Base-by-base conservation (phyloP, 441 rosid genomes). In the Populus trichocarpa region DNA sequence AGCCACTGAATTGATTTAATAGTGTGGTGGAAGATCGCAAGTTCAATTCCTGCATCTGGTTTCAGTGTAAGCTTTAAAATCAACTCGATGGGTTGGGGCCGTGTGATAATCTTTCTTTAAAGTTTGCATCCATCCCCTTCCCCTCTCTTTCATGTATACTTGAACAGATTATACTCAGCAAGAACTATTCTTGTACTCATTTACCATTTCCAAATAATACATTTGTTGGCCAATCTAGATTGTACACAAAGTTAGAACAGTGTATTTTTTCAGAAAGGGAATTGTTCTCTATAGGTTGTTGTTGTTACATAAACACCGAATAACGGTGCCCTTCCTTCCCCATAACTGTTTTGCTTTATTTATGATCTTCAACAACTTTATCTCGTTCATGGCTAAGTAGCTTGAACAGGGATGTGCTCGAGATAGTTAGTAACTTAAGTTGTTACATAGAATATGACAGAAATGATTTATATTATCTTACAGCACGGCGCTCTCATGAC, bases 1-100 rank as follows among this genome's bases (percentile, higher is more conserved):
- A 82, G 71, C 85, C 85, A 1, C 82, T 82, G 33, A 73, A 20
- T 69, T 82, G 80, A 82, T 71, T 50, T 22, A 26, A 12, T 14
- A 61, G 36, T n/a, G 26, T 57, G 35, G 40, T 8, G 70, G 46
- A 25, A 50, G 36, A 20, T 6, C 33, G 6, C 57, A 40, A 57
- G 11, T 33, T 61, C 28, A 16, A 22, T 9, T 9, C 40, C 69
- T 59, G 26, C 26, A 61, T 53, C 26, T 57, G n/a, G 61, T 53
- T 69, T 69, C 67, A 18, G 73, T 20, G 20, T 16, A n/a, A 35
- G 50, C 36, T 53, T 38, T 38, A 59, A 68, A n/a, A 26, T 75
- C 33, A 8, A 4, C 33, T 18, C 7, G 8, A 18, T 46, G 2
- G 20, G 8, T 32, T 33, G 33, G 14, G 5, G 65, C 35, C 10